Evolutionary conservation across 441 rosid genomes (phyloP).

Genomic region (Theobroma grandiflorum): DNA sequence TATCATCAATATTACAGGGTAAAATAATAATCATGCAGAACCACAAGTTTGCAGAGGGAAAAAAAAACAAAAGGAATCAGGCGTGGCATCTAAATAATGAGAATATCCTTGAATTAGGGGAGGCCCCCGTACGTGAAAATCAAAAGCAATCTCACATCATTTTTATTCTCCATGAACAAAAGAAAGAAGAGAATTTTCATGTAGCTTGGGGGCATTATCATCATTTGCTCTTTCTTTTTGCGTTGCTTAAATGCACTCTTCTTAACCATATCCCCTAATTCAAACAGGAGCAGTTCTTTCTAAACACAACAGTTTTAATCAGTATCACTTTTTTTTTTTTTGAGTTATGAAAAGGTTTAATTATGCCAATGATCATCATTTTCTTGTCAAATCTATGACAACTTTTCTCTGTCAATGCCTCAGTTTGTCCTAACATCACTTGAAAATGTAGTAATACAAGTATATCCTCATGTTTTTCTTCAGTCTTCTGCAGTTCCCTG

Average conservation of each 20-base stretch:
- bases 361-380: conserved; percentile 34
- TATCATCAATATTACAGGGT: conserved; percentile 43
- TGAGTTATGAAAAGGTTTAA: conserved; percentile 19
- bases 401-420: conserved; percentile 7
- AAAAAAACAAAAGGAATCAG: conserved; percentile 44
- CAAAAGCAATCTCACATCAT: conserved; percentile 60
- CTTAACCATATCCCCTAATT: conserved; percentile 24
- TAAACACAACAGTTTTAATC: not conserved
- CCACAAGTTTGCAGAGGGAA: conserved; percentile 27
- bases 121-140: conserved; percentile 50
- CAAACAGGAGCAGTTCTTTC: conserved; percentile 26
- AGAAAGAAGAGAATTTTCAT: conserved; percentile 40
- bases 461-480: not conserved
- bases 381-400: conserved; percentile 20
- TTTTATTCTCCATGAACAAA: conserved; percentile 53
- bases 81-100: conserved; percentile 77
- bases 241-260: conserved; percentile 22
- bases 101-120: conserved; percentile 58
- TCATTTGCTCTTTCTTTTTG: conserved; percentile 27
- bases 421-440: not conserved
- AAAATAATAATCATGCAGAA: conserved; percentile 44
- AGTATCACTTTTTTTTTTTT: not conserved
- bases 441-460: not conserved
- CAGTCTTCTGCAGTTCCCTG: not conserved
- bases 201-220: conserved; percentile 46